Conservation (phyloP, 495 filamentous ascomycete species). For the Hypomontagnella monticulosa region DNA sequence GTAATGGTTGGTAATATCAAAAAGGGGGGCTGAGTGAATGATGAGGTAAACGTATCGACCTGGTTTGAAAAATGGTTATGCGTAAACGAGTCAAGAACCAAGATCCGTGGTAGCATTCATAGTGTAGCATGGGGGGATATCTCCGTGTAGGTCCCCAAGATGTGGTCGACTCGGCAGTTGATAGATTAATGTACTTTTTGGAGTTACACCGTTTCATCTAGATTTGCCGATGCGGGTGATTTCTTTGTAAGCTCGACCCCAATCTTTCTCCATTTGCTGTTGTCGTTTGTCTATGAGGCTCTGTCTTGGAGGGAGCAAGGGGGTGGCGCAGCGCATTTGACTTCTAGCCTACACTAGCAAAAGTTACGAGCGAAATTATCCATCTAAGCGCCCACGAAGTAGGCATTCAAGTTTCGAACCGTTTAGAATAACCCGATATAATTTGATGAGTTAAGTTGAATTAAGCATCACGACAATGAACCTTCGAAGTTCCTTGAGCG, state of each 20-base stretch:
- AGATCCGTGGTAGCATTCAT: constrained; percentile 1
- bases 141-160: neutral
- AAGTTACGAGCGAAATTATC: too few relatives aligned
- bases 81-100: neutral
- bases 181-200: constrained; percentile 18
- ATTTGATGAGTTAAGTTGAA: too few relatives aligned
- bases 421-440: too few relatives aligned
- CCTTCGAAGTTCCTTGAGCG: too few relatives aligned
- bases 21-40: constrained; percentile 5
- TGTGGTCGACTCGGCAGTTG: constrained; percentile 3
- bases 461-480: too few relatives aligned
- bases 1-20: constrained; percentile 12
- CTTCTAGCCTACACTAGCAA: too few relatives aligned
- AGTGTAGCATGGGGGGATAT: neutral
- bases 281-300: too few relatives aligned
- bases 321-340: too few relatives aligned
- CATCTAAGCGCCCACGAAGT: too few relatives aligned
- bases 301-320: too few relatives aligned
- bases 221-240: neutral
- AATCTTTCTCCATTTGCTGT: too few relatives aligned
- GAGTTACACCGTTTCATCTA: constrained; percentile 7
- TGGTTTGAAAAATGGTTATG: constrained; percentile 11
- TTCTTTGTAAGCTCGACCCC: neutral
- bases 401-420: too few relatives aligned
- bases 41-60: constrained; percentile 7